These are phyloP conservation scores for Aureobasidium sp. DNA, from an alignment of 2,329 filamentous ascomycete genomes.

Conservation along the genomic window DNA sequence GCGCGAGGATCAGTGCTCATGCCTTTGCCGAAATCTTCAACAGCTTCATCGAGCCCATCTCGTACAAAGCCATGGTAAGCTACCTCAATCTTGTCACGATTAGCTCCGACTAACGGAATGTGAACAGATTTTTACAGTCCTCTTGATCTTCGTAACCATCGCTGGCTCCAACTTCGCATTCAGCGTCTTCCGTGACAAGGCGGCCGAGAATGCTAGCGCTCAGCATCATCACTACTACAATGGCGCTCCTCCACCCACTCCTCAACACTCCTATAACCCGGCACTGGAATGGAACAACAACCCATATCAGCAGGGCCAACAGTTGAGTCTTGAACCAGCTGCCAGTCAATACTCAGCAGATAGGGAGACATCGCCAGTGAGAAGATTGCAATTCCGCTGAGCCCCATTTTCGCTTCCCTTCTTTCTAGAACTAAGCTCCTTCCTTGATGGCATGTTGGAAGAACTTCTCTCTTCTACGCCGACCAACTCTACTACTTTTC, in stretches of 20 bases:
- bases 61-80: constrained; percentile 69
- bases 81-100: not conserved
- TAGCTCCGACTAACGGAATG: constrained; percentile 23
- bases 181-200: constrained; percentile 45
- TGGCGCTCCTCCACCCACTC: constrained; percentile 27
- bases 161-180: constrained; percentile 55
- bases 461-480: not conserved
- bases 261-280: constrained; percentile 27
- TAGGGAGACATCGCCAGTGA: constrained; percentile 28
- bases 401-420: not conserved
- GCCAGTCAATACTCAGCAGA: constrained; percentile 27
- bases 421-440: not conserved
- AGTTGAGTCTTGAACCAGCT: constrained; percentile 25
- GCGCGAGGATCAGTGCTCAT: constrained; percentile 73
- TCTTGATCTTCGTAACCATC: constrained; percentile 46
- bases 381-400: constrained; percentile 28
- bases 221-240: constrained; percentile 21
- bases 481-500: not conserved
- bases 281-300: constrained; percentile 21
- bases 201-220: constrained; percentile 19
- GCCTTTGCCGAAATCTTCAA: constrained; percentile 92
- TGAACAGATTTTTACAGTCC: constrained; percentile 41
- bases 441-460: not conserved
- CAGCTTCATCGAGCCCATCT: constrained; percentile 84
- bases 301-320: constrained; percentile 24